Base-by-base conservation (phyloP, 192 early-diverging fungal genomes). In the Mortierella claussenii region DNA sequence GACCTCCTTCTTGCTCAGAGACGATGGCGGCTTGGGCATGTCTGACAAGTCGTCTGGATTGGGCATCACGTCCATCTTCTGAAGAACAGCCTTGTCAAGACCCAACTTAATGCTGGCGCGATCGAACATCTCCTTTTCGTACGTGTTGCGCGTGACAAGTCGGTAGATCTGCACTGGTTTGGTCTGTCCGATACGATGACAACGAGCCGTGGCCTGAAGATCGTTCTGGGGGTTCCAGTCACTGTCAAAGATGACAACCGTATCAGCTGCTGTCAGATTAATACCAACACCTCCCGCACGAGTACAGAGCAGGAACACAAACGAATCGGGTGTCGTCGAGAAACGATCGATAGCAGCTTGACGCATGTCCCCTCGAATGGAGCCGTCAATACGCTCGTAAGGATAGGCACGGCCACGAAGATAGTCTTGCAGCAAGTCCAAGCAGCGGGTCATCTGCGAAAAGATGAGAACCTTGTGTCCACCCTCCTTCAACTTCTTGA, bases 151-250 rank as follows among this genome's bases (percentile, higher is more conserved):
- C 21, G 90, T 94, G 15, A 95, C 87, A 12, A 95, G 74, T 34
- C 93, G 89, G 55, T 86, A 90, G 34, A 85, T 85, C 63, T 94
- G 91, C 4, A 96, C 94, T 2, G 90, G 85, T 65, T 93, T 93
- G 58, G 91, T 96, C 68, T 96, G 94, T 9, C 94, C 94, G 79
- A 96, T 96, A 81, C 94, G 88, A 82, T 96, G 93, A 57, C 89
- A 89, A 58, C 94, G 89, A 9, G 88, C 86, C 66, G 94, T 92
- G 5, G 94, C 94, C 78, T 96, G 94, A 46, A 96, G 64, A 79
- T 96, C 94, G 75, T 95, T 95, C 76, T 94, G 92, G 48, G 94
- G 94, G 68, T 96, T 96, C 94, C 92, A 95, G 60, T 95, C 94
- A 63, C 84, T 86, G 45, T 95, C 93, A 80, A 93, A 95, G 43